These are phyloP conservation scores for Pseudonectria foliicola DNA, from an alignment of 2,329 filamentous ascomycete species.

Conservation along the genomic window DNA sequence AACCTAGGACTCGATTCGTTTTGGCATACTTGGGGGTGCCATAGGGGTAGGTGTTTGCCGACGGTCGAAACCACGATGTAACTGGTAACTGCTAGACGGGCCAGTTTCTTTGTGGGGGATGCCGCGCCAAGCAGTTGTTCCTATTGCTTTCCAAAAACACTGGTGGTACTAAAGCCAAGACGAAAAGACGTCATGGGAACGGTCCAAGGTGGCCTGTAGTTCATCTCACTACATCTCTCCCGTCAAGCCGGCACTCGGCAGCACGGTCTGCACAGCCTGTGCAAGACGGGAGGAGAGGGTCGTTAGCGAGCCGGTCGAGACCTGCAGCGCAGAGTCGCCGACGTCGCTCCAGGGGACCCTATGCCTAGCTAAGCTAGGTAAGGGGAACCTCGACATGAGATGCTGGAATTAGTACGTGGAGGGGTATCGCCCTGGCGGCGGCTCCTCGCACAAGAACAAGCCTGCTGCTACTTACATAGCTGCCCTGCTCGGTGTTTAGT, in stretches of 20 bases:
- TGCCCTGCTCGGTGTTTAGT: constrained; percentile 34
- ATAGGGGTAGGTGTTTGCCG: constrained; percentile 8
- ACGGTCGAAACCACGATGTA: constrained; percentile 11
- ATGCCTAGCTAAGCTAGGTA: not conserved
- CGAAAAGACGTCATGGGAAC: constrained; percentile 9
- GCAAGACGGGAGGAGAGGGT: constrained; percentile 6
- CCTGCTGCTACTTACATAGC: constrained; percentile 27
- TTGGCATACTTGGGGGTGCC: constrained; percentile 5
- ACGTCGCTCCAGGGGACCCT: constrained; percentile 12
- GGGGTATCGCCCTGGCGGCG: constrained; percentile 24
- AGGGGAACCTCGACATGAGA: constrained; percentile 20
- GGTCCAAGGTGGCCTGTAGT: constrained; percentile 18
- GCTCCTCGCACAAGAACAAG: constrained; percentile 27
- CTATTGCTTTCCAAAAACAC: constrained; percentile 8
- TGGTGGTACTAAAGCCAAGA: not conserved
- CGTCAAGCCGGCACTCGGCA: constrained; percentile 7
- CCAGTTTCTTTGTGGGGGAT: constrained; percentile 11
- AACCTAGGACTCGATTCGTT: constrained; percentile 2
- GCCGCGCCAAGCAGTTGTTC: constrained; percentile 14
- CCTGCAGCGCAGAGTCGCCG: constrained; percentile 16
- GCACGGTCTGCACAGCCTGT: constrained; percentile 13
- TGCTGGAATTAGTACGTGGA: constrained; percentile 29
- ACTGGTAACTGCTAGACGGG: constrained; percentile 20
- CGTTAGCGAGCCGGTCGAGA: constrained; percentile 10
- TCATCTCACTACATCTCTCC: constrained; percentile 22